A percentile compares a stretch with the other conserved stretches of the same genome.
Evolutionary conservation across 129 eudicot genomes (phyloP).

Genomic region (Mikania micrantha): DNA sequence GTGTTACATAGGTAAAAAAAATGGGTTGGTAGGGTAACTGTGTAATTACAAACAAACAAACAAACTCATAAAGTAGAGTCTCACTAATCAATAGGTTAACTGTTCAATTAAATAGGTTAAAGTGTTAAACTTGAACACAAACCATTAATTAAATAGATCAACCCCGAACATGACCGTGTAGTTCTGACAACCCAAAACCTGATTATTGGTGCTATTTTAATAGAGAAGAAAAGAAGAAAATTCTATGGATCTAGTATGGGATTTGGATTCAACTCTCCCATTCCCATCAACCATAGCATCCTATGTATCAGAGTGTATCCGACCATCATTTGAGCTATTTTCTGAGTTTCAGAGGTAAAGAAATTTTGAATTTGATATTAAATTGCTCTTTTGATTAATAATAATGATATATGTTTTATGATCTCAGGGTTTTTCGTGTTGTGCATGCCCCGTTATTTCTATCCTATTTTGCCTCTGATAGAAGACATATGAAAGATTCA

Average conservation of each 20-base stretch:
- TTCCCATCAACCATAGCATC: conserved; percentile 63
- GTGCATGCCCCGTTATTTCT: conserved; percentile 89
- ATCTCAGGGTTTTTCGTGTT: conserved; percentile 69
- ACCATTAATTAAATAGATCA: too few species aligned
- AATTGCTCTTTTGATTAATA: not conserved
- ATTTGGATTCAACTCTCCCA: conserved; percentile 86
- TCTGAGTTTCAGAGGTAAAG: conserved; percentile 82
- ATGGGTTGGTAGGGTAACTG: too few species aligned
- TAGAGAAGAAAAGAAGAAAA: conserved; percentile 56
- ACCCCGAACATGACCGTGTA: too few species aligned
- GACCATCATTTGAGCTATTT: conserved; percentile 83
- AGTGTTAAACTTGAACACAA: too few species aligned
- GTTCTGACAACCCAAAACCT: too few species aligned
- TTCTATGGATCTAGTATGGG: conserved; percentile 68
- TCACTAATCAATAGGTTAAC: too few species aligned
- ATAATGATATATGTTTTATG: conserved; percentile 4
- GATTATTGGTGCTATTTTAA: not conserved
- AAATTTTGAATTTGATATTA: not conserved
- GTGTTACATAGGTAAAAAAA: too few species aligned
- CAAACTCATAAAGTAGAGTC: too few species aligned
- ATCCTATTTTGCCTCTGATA: conserved; percentile 76
- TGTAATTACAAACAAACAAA: too few species aligned
- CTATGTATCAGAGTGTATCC: conserved; percentile 66
- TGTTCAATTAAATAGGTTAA: too few species aligned
- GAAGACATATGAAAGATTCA: conserved; percentile 95